These are phyloP conservation scores for Microdochium bolleyi DNA, from an alignment of 2,329 filamentous ascomycete genomes.

Conservation along the genomic window DNA sequence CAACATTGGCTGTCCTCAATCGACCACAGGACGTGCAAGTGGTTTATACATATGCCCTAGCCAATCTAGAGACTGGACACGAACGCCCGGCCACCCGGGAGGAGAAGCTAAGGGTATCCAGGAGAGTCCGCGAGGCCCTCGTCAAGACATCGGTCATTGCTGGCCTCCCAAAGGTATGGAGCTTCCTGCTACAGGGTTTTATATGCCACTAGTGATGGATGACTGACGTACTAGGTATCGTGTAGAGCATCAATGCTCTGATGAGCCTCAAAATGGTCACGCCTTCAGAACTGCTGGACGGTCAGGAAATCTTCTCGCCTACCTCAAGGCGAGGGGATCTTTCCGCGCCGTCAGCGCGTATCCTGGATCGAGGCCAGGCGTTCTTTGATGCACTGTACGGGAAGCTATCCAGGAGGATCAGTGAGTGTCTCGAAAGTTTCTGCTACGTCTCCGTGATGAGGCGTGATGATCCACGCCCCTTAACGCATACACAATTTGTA, in stretches of 20 bases:
- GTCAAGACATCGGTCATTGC: conserved; percentile 38
- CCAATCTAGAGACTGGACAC: conserved; percentile 12
- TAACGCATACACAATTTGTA: not conserved
- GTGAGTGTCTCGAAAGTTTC: not conserved
- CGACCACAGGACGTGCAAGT: conserved; percentile 37
- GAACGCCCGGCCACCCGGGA: conserved; percentile 17
- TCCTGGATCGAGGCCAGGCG: conserved; percentile 32
- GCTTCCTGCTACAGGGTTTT: not conserved
- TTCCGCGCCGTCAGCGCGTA: conserved; percentile 20
- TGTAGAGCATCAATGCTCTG: conserved; percentile 37
- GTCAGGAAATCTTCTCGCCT: conserved; percentile 24
- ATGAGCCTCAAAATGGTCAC: conserved; percentile 34
- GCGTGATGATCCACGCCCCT: not conserved
- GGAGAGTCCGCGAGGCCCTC: conserved; percentile 39
- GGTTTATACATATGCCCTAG: conserved; percentile 33
- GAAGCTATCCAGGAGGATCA: conserved; percentile 36
- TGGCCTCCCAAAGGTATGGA: conserved; percentile 39
- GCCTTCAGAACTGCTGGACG: conserved; percentile 30
- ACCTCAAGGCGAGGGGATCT: conserved; percentile 29
- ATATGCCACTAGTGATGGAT: not conserved
- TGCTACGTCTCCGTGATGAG: not conserved
- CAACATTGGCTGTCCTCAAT: conserved; percentile 37
- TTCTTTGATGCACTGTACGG: conserved; percentile 43
- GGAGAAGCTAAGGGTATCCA: conserved; percentile 32
- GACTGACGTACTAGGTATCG: not conserved